Evolutionary conservation across 768 basidiomycete genomes (phyloP).

Genomic region (Podaxis sp.): DNA sequence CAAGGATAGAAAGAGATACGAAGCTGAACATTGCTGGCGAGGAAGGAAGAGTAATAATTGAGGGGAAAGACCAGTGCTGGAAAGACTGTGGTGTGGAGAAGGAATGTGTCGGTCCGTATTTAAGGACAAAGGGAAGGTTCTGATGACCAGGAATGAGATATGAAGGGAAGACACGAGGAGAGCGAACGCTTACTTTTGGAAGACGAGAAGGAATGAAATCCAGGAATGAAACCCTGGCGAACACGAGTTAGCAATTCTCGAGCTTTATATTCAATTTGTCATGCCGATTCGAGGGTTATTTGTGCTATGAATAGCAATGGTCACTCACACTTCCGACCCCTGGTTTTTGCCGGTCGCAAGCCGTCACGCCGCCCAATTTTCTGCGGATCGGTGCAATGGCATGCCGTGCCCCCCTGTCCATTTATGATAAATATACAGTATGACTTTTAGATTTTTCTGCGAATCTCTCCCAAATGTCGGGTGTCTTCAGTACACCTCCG

Average conservation of each 20-base stretch:
- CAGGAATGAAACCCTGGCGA: constrained; percentile 2
- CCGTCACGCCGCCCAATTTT: background rate
- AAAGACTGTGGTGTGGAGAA: constrained; percentile 29
- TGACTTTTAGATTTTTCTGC: background rate
- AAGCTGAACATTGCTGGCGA: constrained; percentile 37
- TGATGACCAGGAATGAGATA: constrained; percentile 26
- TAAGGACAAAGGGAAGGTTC: constrained; percentile 21
- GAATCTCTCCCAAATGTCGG: background rate
- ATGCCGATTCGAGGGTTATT: background rate
- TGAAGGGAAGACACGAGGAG: constrained; percentile 24
- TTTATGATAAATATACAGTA: background rate
- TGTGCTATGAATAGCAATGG: constrained; percentile 8
- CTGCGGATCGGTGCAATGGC: background rate
- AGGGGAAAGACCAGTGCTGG: constrained; percentile 6
- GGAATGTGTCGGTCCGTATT: constrained; percentile 27
- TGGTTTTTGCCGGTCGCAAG: background rate
- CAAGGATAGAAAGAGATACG: constrained; percentile 41
- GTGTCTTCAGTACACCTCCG: background rate
- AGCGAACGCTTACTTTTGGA: constrained; percentile 9
- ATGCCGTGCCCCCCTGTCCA: background rate
- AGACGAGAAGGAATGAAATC: constrained; percentile 13
- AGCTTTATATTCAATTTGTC: constrained; percentile 7
- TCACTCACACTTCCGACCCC: background rate
- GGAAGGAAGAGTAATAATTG: background rate
- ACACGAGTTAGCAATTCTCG: constrained; percentile 14